phyloP scores from a whole-genome alignment of 108 stramenopile genomes.

The Cyclotella choctawhatcheeana region DNA sequence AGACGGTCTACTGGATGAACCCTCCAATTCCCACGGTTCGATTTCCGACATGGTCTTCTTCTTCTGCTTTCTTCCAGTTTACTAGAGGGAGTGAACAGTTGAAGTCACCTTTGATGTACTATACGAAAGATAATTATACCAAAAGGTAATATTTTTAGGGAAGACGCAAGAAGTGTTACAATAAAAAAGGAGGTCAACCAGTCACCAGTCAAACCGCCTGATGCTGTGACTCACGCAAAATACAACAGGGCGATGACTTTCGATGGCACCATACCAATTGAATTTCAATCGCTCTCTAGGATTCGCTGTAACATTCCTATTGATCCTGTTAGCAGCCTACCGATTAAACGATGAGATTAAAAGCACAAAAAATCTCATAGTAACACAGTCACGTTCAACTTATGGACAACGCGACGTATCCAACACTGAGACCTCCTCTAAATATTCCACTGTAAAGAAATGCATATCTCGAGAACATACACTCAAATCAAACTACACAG shows the following conservation, averaged over 20 bases:
- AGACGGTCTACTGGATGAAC: not conserved
- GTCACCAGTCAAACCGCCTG: no score
- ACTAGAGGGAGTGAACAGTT: no score
- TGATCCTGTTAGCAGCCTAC: not conserved
- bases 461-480: not conserved
- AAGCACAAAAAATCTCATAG: not conserved
- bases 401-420: not conserved
- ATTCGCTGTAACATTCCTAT: not conserved
- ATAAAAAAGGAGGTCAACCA: no score
- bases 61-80: no score
- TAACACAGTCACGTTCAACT: not conserved
- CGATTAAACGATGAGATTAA: not conserved
- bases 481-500: not conserved
- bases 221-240: no score
- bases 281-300: not conserved
- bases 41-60: not conserved
- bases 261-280: no score
- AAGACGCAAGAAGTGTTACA: no score
- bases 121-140: no score
- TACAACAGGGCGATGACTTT: no score
- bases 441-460: not conserved
- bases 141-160: no score
- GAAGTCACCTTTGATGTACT: no score
- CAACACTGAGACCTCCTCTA: not conserved
- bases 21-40: constrained; percentile 2